Evolutionary conservation across 2,329 filamentous ascomycete species (phyloP).

Genomic region (Scedosporium aurantiacum): DNA sequence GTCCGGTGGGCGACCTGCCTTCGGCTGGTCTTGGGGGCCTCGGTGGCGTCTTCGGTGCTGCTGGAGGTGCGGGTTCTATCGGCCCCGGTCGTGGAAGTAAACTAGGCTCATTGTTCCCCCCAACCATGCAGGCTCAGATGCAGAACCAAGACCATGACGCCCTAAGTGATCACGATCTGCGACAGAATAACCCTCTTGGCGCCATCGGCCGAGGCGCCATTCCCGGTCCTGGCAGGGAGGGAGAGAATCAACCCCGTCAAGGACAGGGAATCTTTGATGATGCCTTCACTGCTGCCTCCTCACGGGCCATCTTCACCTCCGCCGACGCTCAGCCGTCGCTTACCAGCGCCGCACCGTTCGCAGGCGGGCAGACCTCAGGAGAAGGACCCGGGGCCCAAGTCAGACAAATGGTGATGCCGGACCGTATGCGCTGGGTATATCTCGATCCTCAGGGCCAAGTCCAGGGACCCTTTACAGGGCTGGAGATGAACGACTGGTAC

Average conservation of each 20-base stretch:
- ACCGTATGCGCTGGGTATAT: conserved; percentile 98
- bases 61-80: conserved; percentile 41
- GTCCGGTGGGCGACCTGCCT: conserved; percentile 65
- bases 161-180: conserved; percentile 48
- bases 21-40: conserved; percentile 60
- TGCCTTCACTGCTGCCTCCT: conserved; percentile 28
- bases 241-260: conserved; percentile 46
- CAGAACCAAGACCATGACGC: conserved; percentile 57
- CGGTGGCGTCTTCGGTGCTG: conserved; percentile 59
- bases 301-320: conserved; percentile 25
- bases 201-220: conserved; percentile 56
- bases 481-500: conserved; percentile 99
- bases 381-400: conserved; percentile 53
- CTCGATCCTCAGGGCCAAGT: conserved; percentile 85
- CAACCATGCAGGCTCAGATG: conserved; percentile 86
- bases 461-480: conserved; percentile 87
- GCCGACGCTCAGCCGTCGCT: conserved; percentile 23
- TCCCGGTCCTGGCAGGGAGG: conserved; percentile 40
- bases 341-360: conserved; percentile 10
- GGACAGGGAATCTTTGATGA: conserved; percentile 47
- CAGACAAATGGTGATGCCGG: conserved; percentile 96
- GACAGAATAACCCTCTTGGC: conserved; percentile 51
- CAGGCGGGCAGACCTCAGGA: conserved; percentile 22
- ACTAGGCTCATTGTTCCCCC: conserved; percentile 76
- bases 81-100: conserved; percentile 70